Evolutionary conservation across 768 basidiomycete genomes (phyloP), one percentile per base, ranked within the genome.

Genomic region (Naganishia vishniacii): DNA sequence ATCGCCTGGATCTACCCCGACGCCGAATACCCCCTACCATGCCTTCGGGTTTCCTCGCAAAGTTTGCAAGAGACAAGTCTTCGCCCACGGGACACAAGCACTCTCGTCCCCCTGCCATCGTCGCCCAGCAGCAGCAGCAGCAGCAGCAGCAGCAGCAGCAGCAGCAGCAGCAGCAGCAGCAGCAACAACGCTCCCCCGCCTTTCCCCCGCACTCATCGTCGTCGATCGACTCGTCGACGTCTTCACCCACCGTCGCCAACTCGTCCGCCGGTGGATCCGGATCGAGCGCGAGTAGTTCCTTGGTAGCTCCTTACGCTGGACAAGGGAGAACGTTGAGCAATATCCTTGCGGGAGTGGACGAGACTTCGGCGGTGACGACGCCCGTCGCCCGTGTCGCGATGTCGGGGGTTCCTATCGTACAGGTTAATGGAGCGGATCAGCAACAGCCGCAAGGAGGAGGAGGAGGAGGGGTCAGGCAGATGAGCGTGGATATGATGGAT

Each of bases 401-500:
- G 61, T 16, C 45, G 12, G 47, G 61, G 23, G 40, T 62, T 28
- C 45, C 45, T 12, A 13, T 48, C 13, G 37, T 48, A 4, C 29
- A 48, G 9, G 45, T 47, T 8, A 31, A 62, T 12, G 42, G 18
- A 6, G 9, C n/a, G 42, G 11, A 44, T 6, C 42, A 8, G 9
- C n/a, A 11, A 11, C 34, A 16, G 12, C 28, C 9, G 18, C 20
- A 4, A 60, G 25, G 41, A 46, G 18, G 23, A 44, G 29, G 37
- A 42, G 3, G 37, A 40, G 16, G 18, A 53, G 8, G 29, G 5
- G 4, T 29, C 44, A 12, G 41, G 16, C 62, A 63, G 49, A 73
- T 72, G 72, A 71, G 70, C 32, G 71, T 75, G n/a, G 71, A 73
- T 49, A 73, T 73, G 75, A 67, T 68, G 40, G 73, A 74, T 53